Conservation (phyloP, 257 asterid species). For the Ajuga chamaepitys region DNA sequence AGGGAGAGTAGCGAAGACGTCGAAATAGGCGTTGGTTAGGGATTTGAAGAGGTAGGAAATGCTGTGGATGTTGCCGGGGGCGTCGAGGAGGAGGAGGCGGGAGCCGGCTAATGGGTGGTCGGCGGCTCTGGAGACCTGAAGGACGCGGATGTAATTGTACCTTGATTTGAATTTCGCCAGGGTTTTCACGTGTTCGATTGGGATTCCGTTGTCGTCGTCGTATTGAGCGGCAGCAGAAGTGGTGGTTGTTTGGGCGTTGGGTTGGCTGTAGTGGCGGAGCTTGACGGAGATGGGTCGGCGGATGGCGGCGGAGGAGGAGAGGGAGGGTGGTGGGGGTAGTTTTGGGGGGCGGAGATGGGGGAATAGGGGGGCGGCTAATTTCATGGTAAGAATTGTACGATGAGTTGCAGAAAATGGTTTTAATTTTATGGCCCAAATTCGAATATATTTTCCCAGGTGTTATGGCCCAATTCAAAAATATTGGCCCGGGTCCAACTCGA, state of each 20-base stretch:
- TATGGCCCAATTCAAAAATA: too few relatives aligned
- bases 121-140: slow-evolving; percentile 74
- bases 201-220: slow-evolving; percentile 54
- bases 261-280: slow-evolving; percentile 7
- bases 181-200: slow-evolving; percentile 63
- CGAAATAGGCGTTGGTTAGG: slow-evolving; percentile 65
- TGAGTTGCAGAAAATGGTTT: not conserved
- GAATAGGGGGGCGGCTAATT: slow-evolving; percentile 14
- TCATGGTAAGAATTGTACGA: slow-evolving; percentile 10
- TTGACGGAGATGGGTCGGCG: slow-evolving; percentile 2
- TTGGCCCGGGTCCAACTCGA: too few relatives aligned
- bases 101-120: slow-evolving; percentile 88
- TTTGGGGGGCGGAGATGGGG: slow-evolving; percentile 6
- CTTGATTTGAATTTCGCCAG: slow-evolving; percentile 78
- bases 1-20: slow-evolving; percentile 79
- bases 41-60: slow-evolving; percentile 59
- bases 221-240: slow-evolving; percentile 4
- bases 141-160: slow-evolving; percentile 73
- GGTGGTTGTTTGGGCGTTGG: slow-evolving; percentile 22
- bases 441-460: too few relatives aligned
- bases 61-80: slow-evolving; percentile 97
- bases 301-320: slow-evolving; percentile 13
- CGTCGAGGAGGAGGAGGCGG: slow-evolving; percentile 73
- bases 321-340: slow-evolving; percentile 5
- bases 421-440: not conserved